phyloP scores from a whole-genome alignment of 2,329 filamentous ascomycete genomes.

The Ascomycota sp. region DNA sequence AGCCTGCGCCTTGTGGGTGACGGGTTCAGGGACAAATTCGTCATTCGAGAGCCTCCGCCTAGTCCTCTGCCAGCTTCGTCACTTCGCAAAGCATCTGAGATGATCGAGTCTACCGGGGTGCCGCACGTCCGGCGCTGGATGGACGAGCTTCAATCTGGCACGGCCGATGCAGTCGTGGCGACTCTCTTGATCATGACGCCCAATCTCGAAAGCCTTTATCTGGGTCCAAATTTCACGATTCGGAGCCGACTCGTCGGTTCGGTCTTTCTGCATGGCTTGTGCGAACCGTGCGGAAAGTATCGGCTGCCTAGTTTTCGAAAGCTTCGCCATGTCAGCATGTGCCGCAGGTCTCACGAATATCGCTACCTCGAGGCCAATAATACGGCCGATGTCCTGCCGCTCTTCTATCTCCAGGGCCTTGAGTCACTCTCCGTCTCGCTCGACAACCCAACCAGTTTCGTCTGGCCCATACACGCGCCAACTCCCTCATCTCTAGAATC shows the following conservation, averaged over 20 bases:
- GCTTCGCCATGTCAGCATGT: neutral
- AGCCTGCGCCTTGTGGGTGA: neutral
- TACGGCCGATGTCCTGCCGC: neutral
- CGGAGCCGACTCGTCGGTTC: neutral
- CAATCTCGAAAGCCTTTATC: conserved; percentile 1
- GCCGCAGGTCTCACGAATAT: neutral
- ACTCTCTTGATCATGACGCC: conserved; percentile 1
- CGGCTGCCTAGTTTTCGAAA: neutral
- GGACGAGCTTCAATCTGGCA: neutral
- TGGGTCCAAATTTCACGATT: conserved; percentile 1
- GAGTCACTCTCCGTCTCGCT: conserved; percentile 1
- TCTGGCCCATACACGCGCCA: conserved; percentile 1
- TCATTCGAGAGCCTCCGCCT: neutral
- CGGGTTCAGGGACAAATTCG: neutral
- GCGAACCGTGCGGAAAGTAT: neutral
- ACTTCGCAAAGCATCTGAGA: neutral
- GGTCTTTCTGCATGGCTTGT: conserved; percentile 1
- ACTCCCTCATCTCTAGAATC: neutral
- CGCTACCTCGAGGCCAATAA: neutral
- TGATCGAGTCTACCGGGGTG: neutral
- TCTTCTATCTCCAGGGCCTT: conserved; percentile 2
- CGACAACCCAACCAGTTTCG: conserved; percentile 2
- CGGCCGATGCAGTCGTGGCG: conserved; percentile 2
- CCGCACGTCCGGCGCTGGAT: neutral
- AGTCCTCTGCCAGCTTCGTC: neutral